Conservation (phyloP, 441 rosid species). For the Arabidopsis hybrid region DNA sequence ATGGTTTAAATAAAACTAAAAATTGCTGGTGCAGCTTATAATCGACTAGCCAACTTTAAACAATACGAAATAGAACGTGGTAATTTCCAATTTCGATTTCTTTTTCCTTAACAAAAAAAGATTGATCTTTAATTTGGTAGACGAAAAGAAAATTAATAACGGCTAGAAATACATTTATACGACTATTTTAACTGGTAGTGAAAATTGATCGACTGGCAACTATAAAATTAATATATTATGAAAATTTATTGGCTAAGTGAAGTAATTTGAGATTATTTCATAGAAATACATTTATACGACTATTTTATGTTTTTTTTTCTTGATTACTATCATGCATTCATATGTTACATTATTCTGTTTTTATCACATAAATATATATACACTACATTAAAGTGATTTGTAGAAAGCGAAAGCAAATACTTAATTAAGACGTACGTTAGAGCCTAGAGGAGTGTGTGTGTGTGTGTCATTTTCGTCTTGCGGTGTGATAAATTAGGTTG, state of each 20-base stretch:
- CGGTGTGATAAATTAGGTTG: slow-evolving; percentile 28
- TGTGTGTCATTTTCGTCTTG: slow-evolving; percentile 36
- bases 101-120: not conserved
- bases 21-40: slow-evolving; percentile 10
- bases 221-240: not conserved
- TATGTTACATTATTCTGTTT: not conserved
- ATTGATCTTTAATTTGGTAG: not conserved
- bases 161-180: too few relatives aligned
- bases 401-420: not conserved
- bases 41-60: slow-evolving; percentile 25
- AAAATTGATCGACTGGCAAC: not conserved
- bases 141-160: not conserved
- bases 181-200: too few relatives aligned
- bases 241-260: too few relatives aligned
- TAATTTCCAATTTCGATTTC: not conserved
- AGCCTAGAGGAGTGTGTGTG: not conserved
- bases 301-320: not conserved
- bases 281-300: too few relatives aligned
- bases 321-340: too few relatives aligned
- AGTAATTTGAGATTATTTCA: too few relatives aligned
- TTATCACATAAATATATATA: not conserved
- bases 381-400: not conserved
- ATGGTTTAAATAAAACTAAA: not conserved
- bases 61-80: not conserved
- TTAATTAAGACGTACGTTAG: slow-evolving; percentile 25